phyloP scores from a whole-genome alignment of 176 grass and related monocot genomes.

The Otatea glauca region DNA sequence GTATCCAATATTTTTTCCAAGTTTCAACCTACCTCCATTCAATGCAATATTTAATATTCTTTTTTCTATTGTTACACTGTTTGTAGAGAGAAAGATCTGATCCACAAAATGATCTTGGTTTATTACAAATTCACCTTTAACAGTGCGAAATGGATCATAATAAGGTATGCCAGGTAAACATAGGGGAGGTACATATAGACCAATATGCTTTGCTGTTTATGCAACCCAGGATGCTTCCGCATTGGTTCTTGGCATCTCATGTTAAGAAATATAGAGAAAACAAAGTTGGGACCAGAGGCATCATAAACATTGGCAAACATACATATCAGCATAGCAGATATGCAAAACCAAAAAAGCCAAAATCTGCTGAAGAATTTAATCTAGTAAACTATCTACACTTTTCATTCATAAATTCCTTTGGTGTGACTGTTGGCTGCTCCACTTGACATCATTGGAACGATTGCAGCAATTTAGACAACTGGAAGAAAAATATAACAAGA shows the following conservation, averaged over 20 bases:
- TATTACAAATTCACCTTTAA: not conserved
- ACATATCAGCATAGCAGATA: conserved; percentile 12
- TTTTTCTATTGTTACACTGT: not conserved
- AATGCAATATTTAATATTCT: not conserved
- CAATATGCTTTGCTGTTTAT: not conserved
- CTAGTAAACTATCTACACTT: conserved; percentile 26
- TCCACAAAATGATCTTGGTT: not conserved
- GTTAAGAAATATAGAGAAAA: conserved; percentile 1
- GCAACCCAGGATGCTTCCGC: conserved; percentile 2
- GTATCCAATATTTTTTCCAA: conserved; percentile 14
- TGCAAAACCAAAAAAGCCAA: conserved; percentile 9
- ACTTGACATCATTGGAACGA: not conserved
- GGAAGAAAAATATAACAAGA: conserved; percentile 25
- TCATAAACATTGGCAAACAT: conserved; percentile 18
- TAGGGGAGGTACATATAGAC: not conserved
- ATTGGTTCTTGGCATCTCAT: conserved; percentile 10
- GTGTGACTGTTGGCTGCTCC: not conserved
- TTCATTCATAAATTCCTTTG: conserved; percentile 20
- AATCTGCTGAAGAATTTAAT: not conserved
- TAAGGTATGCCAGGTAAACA: conserved; percentile 14
- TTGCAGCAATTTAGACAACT: not conserved
- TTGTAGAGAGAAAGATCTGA: not conserved
- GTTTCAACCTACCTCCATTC: not conserved
- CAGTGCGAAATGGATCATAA: not conserved
- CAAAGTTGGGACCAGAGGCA: not conserved